Conservation (phyloP, 2,329 filamentous ascomycete species). For the Colletotrichum magnum region DNA sequence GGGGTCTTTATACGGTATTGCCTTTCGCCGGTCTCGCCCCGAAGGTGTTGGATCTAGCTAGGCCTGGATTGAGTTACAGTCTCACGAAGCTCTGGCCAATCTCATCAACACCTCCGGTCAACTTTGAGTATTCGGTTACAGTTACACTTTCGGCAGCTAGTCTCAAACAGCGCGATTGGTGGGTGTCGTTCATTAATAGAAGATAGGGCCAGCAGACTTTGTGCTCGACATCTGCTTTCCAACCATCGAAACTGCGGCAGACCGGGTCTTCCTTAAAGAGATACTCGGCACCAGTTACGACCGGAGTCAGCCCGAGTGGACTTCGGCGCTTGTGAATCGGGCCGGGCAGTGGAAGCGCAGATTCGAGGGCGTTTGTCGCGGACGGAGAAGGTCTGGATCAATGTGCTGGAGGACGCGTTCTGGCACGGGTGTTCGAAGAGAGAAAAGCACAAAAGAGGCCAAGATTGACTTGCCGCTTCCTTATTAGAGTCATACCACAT, state of each 20-base stretch:
- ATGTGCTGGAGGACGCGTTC: too few species aligned
- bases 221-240: neutral
- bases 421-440: too few species aligned
- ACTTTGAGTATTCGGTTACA: accelerated
- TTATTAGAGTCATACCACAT: neutral
- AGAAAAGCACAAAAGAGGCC: too few species aligned
- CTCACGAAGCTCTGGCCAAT: constrained; percentile 2
- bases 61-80: constrained; percentile 9
- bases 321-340: too few species aligned
- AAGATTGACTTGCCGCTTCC: neutral
- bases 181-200: neutral
- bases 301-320: too few species aligned
- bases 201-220: neutral
- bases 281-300: too few species aligned
- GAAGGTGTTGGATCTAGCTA: neutral
- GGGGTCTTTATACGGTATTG: too few species aligned
- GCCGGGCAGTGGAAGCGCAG: too few species aligned
- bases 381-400: too few species aligned
- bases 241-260: neutral
- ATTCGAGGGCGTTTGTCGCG: too few species aligned
- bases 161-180: neutral
- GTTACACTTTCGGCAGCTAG: neutral
- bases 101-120: neutral
- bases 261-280: too few species aligned
- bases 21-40: neutral